These are phyloP conservation scores for Sugiyamaella valdiviana DNA, from an alignment of 805 yeast genomes.

Conservation along the genomic window DNA sequence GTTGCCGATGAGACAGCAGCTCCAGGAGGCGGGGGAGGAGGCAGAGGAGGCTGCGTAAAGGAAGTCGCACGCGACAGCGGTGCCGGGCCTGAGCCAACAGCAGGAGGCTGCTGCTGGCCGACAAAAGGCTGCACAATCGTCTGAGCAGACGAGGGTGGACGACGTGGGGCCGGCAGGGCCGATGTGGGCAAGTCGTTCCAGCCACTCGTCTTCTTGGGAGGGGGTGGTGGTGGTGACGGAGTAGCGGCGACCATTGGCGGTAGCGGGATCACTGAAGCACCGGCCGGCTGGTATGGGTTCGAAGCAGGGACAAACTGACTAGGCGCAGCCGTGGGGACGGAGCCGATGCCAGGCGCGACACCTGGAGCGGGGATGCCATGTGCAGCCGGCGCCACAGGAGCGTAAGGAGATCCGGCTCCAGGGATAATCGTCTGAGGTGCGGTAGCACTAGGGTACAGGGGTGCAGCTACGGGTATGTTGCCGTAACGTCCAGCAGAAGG, in stretches of 20 bases:
- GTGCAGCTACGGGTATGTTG: background rate
- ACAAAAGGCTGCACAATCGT: slow-evolving; percentile 21
- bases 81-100: too few relatives aligned
- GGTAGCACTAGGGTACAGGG: background rate
- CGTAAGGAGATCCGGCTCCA: slow-evolving; percentile 11
- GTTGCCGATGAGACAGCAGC: slow-evolving; percentile 23
- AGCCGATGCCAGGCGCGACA: slow-evolving; percentile 3
- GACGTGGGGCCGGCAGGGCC: slow-evolving; percentile 19
- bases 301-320: slow-evolving; percentile 9
- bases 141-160: slow-evolving; percentile 27
- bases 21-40: slow-evolving; percentile 17
- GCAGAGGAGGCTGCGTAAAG: background rate
- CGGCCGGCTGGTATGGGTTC: slow-evolving; percentile 6
- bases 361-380: slow-evolving; percentile 9
- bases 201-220: slow-evolving; percentile 22
- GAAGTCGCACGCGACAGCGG: slow-evolving; percentile 25
- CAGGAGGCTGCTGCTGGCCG: slow-evolving; percentile 21
- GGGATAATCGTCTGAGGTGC: background rate
- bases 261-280: slow-evolving; percentile 7
- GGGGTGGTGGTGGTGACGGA: slow-evolving; percentile 23
- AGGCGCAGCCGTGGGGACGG: slow-evolving; percentile 4
- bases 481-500: slow-evolving; percentile 10
- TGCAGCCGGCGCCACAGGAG: slow-evolving; percentile 15
- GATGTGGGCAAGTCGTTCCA: slow-evolving; percentile 29
- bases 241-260: slow-evolving; percentile 20